These are phyloP conservation scores for Colletotrichum tofieldiae DNA, from an alignment of 2,329 filamentous ascomycete species.

Conservation along the genomic window DNA sequence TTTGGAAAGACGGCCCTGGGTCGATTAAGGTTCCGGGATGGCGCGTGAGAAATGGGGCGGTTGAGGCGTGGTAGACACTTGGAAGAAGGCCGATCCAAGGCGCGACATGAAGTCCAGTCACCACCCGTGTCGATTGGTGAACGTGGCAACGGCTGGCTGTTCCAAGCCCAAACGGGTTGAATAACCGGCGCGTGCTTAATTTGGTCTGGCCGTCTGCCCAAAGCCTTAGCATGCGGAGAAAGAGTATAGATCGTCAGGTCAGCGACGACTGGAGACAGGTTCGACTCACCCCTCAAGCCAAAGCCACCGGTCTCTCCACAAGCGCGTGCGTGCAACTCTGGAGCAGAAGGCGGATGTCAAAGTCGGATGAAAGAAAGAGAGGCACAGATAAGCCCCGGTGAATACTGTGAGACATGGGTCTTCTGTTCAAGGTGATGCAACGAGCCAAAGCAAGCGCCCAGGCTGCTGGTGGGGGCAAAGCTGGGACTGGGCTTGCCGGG, in stretches of 20 bases:
- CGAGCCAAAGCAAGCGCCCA: conserved; percentile 39
- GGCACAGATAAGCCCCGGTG: conserved; percentile 36
- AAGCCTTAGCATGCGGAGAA: conserved; percentile 31
- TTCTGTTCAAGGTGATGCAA: conserved; percentile 37
- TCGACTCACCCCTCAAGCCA: conserved; percentile 34
- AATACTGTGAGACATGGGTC: conserved; percentile 39
- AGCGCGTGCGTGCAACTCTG: conserved; percentile 20
- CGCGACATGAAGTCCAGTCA: conserved; percentile 28
- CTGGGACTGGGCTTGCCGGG: conserved; percentile 37
- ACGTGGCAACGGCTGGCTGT: conserved; percentile 38
- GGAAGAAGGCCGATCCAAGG: conserved; percentile 28
- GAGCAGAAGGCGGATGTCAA: conserved; percentile 25
- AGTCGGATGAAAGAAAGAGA: conserved; percentile 33
- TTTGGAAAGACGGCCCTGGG: conserved; percentile 28
- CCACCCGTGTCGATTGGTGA: conserved; percentile 21
- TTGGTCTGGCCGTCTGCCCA: conserved; percentile 21
- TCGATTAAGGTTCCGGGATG: conserved; percentile 43
- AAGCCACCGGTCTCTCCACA: conserved; percentile 16
- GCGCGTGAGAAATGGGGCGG: conserved; percentile 35
- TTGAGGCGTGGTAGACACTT: conserved; percentile 36
- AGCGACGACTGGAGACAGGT: conserved; percentile 11
- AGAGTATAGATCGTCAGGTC: conserved; percentile 10
- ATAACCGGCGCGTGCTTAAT: conserved; percentile 5
- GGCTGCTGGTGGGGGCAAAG: conserved; percentile 29
- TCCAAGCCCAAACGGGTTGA: conserved; percentile 10